These are phyloP conservation scores for Desmodesmus armatus DNA, from an alignment of 139 green algal genomes.

Conservation along the genomic window DNA sequence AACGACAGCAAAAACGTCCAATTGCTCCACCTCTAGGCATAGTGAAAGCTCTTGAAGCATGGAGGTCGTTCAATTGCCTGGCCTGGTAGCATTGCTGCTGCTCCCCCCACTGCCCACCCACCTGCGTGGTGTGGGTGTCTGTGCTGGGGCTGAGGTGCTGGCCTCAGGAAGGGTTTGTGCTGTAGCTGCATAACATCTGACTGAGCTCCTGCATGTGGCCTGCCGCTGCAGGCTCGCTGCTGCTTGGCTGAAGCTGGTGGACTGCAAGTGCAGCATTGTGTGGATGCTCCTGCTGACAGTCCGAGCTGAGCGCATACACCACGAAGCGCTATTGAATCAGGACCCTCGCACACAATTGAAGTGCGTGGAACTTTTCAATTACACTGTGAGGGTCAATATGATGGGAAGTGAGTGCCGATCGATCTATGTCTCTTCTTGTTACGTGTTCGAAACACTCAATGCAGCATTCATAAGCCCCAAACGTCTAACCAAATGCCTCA, in stretches of 20 bases:
- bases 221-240: not conserved
- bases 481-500: too few relatives aligned
- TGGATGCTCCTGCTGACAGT: not conserved
- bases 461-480: not conserved
- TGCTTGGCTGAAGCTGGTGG: constrained; percentile 10
- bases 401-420: too few relatives aligned
- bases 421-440: too few relatives aligned
- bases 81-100: not conserved
- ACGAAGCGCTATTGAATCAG: too few relatives aligned
- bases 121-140: constrained; percentile 18
- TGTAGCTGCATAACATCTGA: constrained; percentile 7
- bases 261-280: constrained; percentile 4
- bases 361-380: too few relatives aligned
- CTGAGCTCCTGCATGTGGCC: not conserved
- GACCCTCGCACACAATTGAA: too few relatives aligned
- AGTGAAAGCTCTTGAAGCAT: too few relatives aligned
- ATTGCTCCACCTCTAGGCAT: too few relatives aligned
- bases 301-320: not conserved
- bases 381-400: too few relatives aligned
- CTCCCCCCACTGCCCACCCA: not conserved
- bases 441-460: not conserved
- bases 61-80: not conserved
- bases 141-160: constrained; percentile 17
- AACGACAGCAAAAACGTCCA: not conserved
- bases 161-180: constrained; percentile 13